Evolutionary conservation across 257 asterid genomes (phyloP).

Genomic region (Solanum sparsipilum): DNA sequence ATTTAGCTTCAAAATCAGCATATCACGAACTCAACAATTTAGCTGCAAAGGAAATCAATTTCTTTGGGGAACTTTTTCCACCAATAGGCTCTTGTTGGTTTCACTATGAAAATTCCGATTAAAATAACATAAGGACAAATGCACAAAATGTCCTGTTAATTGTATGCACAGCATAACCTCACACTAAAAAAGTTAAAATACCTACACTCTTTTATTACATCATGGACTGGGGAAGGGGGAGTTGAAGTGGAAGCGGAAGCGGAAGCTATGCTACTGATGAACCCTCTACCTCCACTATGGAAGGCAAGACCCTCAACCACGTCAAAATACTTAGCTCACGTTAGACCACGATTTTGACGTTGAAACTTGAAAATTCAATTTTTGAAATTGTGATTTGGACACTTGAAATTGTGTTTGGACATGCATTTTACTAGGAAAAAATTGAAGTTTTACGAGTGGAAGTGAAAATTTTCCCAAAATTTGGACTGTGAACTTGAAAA

Average conservation of each 20-base stretch:
- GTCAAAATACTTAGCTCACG: background rate
- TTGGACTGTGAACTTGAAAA: background rate
- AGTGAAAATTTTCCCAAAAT: background rate
- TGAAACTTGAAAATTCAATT: background rate
- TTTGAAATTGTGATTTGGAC: background rate
- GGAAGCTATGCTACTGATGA: background rate
- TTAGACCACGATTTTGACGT: background rate
- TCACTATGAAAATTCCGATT: background rate
- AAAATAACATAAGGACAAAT: background rate
- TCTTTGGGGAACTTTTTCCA: background rate
- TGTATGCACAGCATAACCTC: background rate
- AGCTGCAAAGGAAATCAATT: background rate
- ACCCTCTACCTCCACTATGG: background rate
- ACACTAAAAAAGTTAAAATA: background rate
- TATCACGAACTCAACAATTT: background rate
- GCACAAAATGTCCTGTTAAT: background rate
- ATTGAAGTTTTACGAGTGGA: background rate
- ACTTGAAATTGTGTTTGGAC: background rate
- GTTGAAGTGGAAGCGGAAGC: background rate
- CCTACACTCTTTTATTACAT: background rate
- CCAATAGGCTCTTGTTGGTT: background rate
- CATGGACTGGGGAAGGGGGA: background rate
- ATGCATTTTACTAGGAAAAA: background rate
- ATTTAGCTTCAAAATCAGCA: background rate
- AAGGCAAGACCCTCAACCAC: background rate